These are phyloP conservation scores for Tolypocladium nubicola DNA, from an alignment of 2,329 filamentous ascomycete species.

Conservation along the genomic window DNA sequence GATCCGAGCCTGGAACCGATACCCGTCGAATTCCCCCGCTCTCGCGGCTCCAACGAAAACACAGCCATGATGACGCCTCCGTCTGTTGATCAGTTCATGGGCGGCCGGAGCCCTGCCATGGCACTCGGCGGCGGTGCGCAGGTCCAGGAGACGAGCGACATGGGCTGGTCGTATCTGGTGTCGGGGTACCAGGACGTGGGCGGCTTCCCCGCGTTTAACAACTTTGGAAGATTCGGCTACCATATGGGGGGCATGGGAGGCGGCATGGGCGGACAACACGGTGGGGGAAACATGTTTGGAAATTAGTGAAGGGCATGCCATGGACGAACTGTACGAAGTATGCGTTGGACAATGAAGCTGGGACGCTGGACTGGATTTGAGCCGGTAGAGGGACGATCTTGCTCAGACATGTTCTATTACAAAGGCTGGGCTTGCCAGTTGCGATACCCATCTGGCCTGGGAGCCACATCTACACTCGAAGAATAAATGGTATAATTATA, in stretches of 20 bases:
- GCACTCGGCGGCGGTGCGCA: conserved; percentile 6
- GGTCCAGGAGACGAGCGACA: conserved; percentile 21
- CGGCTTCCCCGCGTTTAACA: conserved; percentile 18
- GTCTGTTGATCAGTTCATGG: conserved; percentile 5
- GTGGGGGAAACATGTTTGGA: conserved; percentile 17
- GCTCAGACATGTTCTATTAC: background rate
- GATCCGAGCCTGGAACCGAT: conserved; percentile 11
- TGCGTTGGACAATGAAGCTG: background rate
- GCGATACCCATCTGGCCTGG: background rate
- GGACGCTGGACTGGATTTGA: background rate
- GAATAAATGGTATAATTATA: background rate
- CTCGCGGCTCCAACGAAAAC: conserved; percentile 9
- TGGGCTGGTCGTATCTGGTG: conserved; percentile 40
- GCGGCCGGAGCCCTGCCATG: conserved; percentile 6
- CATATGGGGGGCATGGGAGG: conserved; percentile 7
- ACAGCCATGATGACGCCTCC: conserved; percentile 22
- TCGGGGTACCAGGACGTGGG: conserved; percentile 27
- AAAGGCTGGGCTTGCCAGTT: background rate
- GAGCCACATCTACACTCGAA: background rate
- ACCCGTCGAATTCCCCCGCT: conserved; percentile 14
- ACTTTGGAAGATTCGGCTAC: conserved; percentile 13
- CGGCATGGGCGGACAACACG: conserved; percentile 4
- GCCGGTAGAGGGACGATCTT: background rate
- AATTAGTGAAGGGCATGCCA: background rate
- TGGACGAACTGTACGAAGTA: background rate